phyloP scores from a whole-genome alignment of 331 rosid genomes.

The Acacia concinna region DNA sequence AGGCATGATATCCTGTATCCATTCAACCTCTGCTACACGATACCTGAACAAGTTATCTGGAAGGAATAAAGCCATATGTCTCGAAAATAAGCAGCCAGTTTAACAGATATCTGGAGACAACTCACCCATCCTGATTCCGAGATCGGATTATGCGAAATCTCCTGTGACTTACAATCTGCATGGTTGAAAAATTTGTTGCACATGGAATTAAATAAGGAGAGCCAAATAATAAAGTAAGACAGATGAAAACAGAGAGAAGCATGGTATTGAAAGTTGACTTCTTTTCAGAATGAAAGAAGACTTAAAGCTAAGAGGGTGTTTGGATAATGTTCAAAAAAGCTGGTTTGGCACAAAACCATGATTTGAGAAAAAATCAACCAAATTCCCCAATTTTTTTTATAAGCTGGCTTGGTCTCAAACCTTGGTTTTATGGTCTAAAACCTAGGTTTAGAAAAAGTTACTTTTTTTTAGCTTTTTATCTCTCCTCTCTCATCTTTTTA shows the following conservation, averaged over 20 bases:
- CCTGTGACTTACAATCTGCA: conserved; percentile 92
- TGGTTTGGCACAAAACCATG: too few species aligned
- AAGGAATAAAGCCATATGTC: conserved; percentile 30
- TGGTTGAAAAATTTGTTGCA: conserved; percentile 12
- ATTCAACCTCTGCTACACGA: conserved; percentile 94
- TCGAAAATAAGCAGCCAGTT: neutral
- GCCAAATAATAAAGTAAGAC: neutral
- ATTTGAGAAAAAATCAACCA: too few species aligned
- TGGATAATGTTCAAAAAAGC: too few species aligned
- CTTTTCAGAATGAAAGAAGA: too few species aligned
- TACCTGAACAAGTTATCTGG: conserved; percentile 55
- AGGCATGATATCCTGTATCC: conserved; percentile 70
- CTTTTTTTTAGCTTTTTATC: too few species aligned
- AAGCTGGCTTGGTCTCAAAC: too few species aligned
- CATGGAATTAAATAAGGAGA: neutral
- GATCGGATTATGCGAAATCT: conserved; percentile 71
- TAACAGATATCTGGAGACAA: conserved; percentile 30
- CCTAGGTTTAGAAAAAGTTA: too few species aligned
- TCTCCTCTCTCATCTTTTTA: too few species aligned
- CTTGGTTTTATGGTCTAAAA: too few species aligned
- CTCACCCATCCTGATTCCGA: conserved; percentile 95
- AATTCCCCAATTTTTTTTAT: too few species aligned
- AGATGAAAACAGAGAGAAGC: neutral
- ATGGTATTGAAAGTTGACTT: too few species aligned
- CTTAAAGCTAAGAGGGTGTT: too few species aligned